A percentile compares a stretch with the other conserved stretches of the same genome.
phyloP scores from a whole-genome alignment of 495 filamentous ascomycete species.

The Darksidea phi region DNA sequence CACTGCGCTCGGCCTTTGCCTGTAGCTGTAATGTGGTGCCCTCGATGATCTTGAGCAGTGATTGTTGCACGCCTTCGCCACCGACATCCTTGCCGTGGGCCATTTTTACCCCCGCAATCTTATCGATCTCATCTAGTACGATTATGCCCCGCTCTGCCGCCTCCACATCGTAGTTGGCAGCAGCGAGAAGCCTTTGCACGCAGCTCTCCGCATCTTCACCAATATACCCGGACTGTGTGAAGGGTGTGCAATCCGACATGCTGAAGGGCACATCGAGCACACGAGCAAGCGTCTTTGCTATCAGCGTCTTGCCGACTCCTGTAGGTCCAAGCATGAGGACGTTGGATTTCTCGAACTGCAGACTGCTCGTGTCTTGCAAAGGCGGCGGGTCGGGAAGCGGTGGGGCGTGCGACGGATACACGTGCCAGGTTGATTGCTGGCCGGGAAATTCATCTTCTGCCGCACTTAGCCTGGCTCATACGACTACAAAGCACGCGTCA shows the following conservation, averaged over 20 bases:
- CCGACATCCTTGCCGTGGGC: slow-evolving; percentile 79
- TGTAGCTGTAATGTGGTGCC: slow-evolving; percentile 88
- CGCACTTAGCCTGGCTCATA: background rate
- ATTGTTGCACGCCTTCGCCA: slow-evolving; percentile 94
- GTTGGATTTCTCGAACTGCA: slow-evolving; percentile 94
- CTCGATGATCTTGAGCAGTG: slow-evolving; percentile 91
- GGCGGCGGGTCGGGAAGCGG: slow-evolving; percentile 43
- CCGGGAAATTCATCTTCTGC: slow-evolving; percentile 74
- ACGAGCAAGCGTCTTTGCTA: slow-evolving; percentile 77
- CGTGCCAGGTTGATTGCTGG: slow-evolving; percentile 59
- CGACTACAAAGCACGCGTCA: background rate
- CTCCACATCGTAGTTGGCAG: slow-evolving; percentile 84
- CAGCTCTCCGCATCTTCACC: slow-evolving; percentile 94
- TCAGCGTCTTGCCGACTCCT: slow-evolving; percentile 94
- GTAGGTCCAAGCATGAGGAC: slow-evolving; percentile 90
- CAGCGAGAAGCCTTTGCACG: slow-evolving; percentile 83
- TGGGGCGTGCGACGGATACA: slow-evolving; percentile 27
- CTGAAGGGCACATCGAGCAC: slow-evolving; percentile 91
- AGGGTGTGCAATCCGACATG: slow-evolving; percentile 95
- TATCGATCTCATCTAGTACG: slow-evolving; percentile 94
- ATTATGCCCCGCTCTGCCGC: slow-evolving; percentile 90
- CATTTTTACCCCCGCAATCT: slow-evolving; percentile 75
- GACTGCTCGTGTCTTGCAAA: slow-evolving; percentile 53
- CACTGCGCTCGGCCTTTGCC: slow-evolving; percentile 73
- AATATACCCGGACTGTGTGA: slow-evolving; percentile 96